phyloP scores from a whole-genome alignment of 2,329 filamentous ascomycete species.

The Pseudocercospora fijiensis region DNA sequence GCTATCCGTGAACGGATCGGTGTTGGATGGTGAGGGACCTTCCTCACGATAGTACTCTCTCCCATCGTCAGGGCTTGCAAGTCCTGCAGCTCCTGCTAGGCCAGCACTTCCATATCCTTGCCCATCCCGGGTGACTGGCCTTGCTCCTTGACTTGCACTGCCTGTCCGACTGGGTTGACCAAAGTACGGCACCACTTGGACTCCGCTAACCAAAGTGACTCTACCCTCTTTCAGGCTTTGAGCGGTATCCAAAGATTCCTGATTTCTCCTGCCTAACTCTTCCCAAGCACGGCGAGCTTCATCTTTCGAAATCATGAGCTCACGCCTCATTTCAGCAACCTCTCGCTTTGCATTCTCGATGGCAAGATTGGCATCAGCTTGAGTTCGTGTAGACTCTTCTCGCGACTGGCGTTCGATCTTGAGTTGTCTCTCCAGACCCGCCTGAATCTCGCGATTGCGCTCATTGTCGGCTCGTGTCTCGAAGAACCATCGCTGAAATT shows the following conservation, averaged over 20 bases:
- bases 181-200: conserved; percentile 77
- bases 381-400: conserved; percentile 58
- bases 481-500: conserved; percentile 98
- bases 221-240: conserved; percentile 82
- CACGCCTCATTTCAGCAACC: conserved; percentile 86
- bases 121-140: conserved; percentile 41
- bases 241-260: conserved; percentile 86
- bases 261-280: conserved; percentile 87
- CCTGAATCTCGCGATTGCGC: conserved; percentile 76
- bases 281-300: conserved; percentile 96
- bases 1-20: conserved; percentile 62
- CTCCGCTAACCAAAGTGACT: conserved; percentile 84
- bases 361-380: conserved; percentile 31
- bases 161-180: conserved; percentile 36
- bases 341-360: conserved; percentile 34
- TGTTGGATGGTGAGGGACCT: conserved; percentile 56
- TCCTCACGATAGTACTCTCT: conserved; percentile 54
- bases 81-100: conserved; percentile 28
- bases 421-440: conserved; percentile 73
- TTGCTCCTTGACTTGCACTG: conserved; percentile 43
- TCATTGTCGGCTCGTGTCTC: conserved; percentile 89
- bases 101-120: conserved; percentile 33
- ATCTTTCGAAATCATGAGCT: conserved; percentile 91
- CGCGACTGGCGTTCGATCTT: conserved; percentile 70
- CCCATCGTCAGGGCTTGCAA: conserved; percentile 39